These are phyloP conservation scores for Phylloporus sp. DNA, from an alignment of 768 basidiomycete genomes.

Conservation along the genomic window DNA sequence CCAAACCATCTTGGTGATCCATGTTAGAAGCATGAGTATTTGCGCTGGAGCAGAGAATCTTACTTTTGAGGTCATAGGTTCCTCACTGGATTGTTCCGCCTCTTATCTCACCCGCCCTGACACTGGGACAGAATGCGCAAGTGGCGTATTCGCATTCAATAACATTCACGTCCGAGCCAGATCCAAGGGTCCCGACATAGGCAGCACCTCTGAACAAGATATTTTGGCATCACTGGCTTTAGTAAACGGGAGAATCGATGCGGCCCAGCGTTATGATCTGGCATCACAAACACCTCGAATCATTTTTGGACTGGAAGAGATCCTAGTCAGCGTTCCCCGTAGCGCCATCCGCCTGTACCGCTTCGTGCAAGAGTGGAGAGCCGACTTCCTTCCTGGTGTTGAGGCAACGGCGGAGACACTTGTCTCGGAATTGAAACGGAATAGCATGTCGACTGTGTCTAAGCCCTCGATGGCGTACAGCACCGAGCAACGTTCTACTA, in stretches of 20 bases:
- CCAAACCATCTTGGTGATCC: conserved; percentile 37
- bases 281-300: conserved; percentile 38
- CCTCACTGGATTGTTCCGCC: conserved; percentile 23
- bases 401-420: conserved; percentile 62
- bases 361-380: conserved; percentile 79
- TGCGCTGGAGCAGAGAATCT: conserved; percentile 69
- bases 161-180: conserved; percentile 55
- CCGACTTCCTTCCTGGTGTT: conserved; percentile 71
- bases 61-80: conserved; percentile 53
- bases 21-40: conserved; percentile 43
- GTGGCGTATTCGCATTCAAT: conserved; percentile 45
- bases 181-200: conserved; percentile 39
- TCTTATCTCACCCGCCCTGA: conserved; percentile 14
- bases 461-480: conserved; percentile 24
- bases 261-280: conserved; percentile 44
- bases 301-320: conserved; percentile 39
- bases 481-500: conserved; percentile 8
- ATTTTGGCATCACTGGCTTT: conserved; percentile 59
- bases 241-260: conserved; percentile 41
- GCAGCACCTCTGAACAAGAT: conserved; percentile 41
- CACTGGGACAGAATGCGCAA: conserved; percentile 38
- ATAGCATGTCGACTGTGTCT: conserved; percentile 32
- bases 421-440: conserved; percentile 55
- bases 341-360: conserved; percentile 75
- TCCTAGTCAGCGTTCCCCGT: conserved; percentile 64